Evolutionary conservation across 1,284 basidiomycete species (phyloP), one percentile per base, ranked within the genome.

Genomic region (Rhodotorula sp.): DNA sequence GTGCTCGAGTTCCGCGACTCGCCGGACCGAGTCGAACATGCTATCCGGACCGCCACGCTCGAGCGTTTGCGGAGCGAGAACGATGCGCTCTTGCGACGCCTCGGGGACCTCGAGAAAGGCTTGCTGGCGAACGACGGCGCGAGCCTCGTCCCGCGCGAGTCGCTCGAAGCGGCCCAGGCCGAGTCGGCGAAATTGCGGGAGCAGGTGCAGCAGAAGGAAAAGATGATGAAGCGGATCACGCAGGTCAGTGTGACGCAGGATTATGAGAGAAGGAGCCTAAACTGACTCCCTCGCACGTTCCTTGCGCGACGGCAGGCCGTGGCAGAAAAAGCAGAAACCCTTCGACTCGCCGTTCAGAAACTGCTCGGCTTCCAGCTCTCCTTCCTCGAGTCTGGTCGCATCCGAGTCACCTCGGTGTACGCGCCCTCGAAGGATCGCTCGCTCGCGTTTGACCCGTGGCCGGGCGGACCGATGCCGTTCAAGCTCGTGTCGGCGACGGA

Each of bases 361-460:
- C 87, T 95, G 58, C 85, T 95, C 2, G 93, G 92, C 3, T 87
- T 92, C 75, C 93, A 92, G 80, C 84, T 94, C 50, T 87, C 88
- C 2, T 93, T 94, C 79, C 88, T 90, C 72, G 89, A 88, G 6
- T 92, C 91, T 66, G 91, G 91, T 0, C 87, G 90, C 73, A 88
- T 93, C 56, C 86, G 90, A 49, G 87, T 93, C 65, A 93, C 91
- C 5, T 89, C 88, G n/a, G 83, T 89, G 68, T 93, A 88, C 80
- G 84, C 84, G 5, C 82, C 84, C 3, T 70, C 70, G 14, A 83
- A 84, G 68, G 83, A 83, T 60, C 76, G 76, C 38, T 69, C 74
- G 38, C 75, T 79, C 50, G 71, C 76, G 19, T 79, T 78, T 64
- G 72, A 73, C 47, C 75, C 77, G 16, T 74, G 68, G 67, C 70